Evolutionary conservation across 2,329 filamentous ascomycete species (phyloP).

Genomic region (Thelonectria olida): DNA sequence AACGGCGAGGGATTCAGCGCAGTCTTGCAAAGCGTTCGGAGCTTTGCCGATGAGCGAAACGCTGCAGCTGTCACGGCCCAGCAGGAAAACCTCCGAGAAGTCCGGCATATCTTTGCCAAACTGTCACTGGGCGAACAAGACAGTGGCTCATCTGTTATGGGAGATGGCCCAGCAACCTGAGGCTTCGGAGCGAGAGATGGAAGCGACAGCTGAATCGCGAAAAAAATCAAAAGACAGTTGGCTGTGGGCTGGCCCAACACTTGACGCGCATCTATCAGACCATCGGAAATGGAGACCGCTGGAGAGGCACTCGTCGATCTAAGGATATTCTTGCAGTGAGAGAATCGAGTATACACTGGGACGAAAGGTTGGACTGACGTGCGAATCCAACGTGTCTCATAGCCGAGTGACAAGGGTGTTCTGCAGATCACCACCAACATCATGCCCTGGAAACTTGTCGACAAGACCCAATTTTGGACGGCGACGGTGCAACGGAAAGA

Average conservation of each 20-base stretch:
- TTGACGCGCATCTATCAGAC: not conserved
- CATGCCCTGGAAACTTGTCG: not conserved
- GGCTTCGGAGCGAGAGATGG: not conserved
- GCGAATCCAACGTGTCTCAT: not conserved
- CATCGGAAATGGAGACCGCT: not conserved
- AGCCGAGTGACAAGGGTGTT: not conserved
- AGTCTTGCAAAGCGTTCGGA: constrained; percentile 79
- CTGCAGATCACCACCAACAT: not conserved
- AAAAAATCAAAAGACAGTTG: constrained; percentile 13
- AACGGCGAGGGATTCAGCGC: constrained; percentile 79
- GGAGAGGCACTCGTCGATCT: not conserved
- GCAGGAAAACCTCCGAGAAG: constrained; percentile 75
- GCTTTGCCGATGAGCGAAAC: constrained; percentile 82
- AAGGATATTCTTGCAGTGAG: not conserved
- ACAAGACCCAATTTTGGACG: not conserved
- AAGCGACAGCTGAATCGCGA: not conserved
- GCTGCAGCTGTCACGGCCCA: constrained; percentile 65
- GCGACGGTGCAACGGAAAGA: not conserved
- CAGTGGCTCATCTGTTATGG: constrained; percentile 19
- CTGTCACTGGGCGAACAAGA: constrained; percentile 50
- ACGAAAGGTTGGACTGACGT: not conserved
- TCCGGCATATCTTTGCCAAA: constrained; percentile 77
- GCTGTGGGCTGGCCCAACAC: not conserved
- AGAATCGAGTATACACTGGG: not conserved
- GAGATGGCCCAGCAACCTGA: not conserved